Conservation (phyloP, 495 filamentous ascomycete genomes). For the Extremus antarcticus region DNA sequence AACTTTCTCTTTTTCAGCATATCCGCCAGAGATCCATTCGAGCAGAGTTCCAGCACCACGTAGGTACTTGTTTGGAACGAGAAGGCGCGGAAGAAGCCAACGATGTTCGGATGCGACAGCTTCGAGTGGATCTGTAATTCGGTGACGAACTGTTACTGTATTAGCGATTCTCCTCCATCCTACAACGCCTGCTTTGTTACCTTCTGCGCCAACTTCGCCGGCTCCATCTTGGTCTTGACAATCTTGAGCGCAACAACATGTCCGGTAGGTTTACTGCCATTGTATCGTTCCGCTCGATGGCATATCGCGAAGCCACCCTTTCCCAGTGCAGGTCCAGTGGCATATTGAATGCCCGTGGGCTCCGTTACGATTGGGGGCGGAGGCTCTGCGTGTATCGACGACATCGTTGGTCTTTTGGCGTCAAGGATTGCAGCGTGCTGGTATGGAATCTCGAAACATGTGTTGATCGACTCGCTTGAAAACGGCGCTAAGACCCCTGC, state of each 20-base stretch:
- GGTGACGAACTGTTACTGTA: slow-evolving; percentile 65
- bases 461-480: no score
- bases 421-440: no score
- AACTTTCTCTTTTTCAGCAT: slow-evolving; percentile 85
- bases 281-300: slow-evolving; percentile 59
- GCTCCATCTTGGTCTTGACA: slow-evolving; percentile 75
- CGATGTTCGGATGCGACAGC: slow-evolving; percentile 87
- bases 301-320: slow-evolving; percentile 96
- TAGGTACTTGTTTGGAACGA: slow-evolving; percentile 81
- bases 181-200: slow-evolving; percentile 33
- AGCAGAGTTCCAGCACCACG: slow-evolving; percentile 86
- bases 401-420: slow-evolving; percentile 27
- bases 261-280: slow-evolving; percentile 39
- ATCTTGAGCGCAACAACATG: slow-evolving; percentile 79
- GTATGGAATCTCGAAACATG: no score
- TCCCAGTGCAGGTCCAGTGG: slow-evolving; percentile 71
- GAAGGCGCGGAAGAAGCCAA: slow-evolving; percentile 90
- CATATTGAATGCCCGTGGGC: slow-evolving; percentile 69
- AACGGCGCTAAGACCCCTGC: no score
- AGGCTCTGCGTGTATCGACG: slow-evolving; percentile 32
- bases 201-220: slow-evolving; percentile 81
- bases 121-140: slow-evolving; percentile 97
- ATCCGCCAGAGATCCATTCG: slow-evolving; percentile 96
- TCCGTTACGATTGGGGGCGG: slow-evolving; percentile 63
- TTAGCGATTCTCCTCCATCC: slow-evolving; percentile 20